Percentiles rank a stretch among this genome's conserved stretches.
Conservation (phyloP, 371 early-diverging fungal species). For the Mortierella sp. region DNA sequence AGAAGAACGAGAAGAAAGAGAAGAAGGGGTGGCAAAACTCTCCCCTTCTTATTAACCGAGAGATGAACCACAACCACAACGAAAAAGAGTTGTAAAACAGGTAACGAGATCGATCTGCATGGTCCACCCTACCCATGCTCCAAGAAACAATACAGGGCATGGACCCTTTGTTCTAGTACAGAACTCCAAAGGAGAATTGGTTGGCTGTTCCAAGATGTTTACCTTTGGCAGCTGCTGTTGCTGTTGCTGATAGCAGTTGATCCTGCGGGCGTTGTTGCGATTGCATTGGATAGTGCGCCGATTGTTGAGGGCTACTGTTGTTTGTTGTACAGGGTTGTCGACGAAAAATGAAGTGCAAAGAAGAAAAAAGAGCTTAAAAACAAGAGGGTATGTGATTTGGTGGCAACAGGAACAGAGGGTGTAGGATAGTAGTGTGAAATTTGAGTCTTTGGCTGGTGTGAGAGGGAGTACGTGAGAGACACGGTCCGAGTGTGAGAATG, state of each 20-base stretch:
- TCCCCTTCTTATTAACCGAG: not conserved
- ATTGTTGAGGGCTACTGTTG: not conserved
- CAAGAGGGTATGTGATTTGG: not conserved
- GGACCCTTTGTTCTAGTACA: not conserved
- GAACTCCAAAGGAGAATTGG: not conserved
- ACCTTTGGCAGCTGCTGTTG: not conserved
- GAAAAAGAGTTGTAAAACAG: not conserved
- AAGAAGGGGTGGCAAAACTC: not conserved
- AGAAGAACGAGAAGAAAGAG: not conserved
- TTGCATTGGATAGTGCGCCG: not conserved
- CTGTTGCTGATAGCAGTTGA: not conserved
- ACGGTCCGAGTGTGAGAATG: not conserved
- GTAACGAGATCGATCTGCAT: too few relatives aligned
- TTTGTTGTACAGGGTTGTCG: not conserved
- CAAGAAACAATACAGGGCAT: not conserved
- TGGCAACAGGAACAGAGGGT: not conserved
- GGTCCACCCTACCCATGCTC: too few relatives aligned
- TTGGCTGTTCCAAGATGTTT: not conserved
- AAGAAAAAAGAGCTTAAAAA: not conserved
- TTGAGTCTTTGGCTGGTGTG: not conserved
- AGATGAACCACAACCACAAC: not conserved
- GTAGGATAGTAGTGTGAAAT: not conserved
- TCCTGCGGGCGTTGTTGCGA: constrained; percentile 7
- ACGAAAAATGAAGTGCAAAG: not conserved
- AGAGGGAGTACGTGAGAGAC: not conserved